These are phyloP conservation scores for Boletus chippewaensis DNA, from an alignment of 1,284 basidiomycete species.

Conservation along the genomic window DNA sequence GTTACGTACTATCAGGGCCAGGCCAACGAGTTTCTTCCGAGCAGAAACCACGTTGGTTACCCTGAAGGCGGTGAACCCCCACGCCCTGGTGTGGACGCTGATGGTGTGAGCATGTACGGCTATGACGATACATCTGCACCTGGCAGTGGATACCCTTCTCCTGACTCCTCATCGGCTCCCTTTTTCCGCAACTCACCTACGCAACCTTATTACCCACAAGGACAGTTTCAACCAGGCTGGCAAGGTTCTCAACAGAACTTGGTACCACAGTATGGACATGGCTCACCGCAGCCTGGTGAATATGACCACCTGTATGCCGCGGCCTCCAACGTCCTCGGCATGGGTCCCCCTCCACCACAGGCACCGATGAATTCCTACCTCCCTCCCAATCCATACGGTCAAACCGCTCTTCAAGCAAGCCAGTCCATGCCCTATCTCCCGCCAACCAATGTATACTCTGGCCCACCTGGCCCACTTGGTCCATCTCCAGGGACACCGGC, in stretches of 20 bases:
- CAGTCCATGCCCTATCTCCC: constrained; percentile 32
- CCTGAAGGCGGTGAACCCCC: constrained; percentile 11
- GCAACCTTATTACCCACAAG: constrained; percentile 24
- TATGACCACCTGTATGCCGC: constrained; percentile 59
- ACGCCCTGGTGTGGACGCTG: constrained; percentile 18
- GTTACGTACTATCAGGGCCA: constrained; percentile 16
- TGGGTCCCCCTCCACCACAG: constrained; percentile 53
- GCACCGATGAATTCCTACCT: constrained; percentile 21
- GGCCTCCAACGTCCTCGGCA: constrained; percentile 77
- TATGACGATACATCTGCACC: constrained; percentile 32
- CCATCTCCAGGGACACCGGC: constrained; percentile 13
- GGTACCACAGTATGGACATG: constrained; percentile 27
- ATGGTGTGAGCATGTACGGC: constrained; percentile 31
- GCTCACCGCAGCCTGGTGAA: constrained; percentile 34
- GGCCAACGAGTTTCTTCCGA: constrained; percentile 17
- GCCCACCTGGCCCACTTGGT: constrained; percentile 15
- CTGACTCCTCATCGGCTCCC: constrained; percentile 19
- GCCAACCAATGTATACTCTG: constrained; percentile 22
- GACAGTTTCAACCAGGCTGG: constrained; percentile 29
- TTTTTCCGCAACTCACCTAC: constrained; percentile 20
- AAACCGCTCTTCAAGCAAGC: constrained; percentile 23
- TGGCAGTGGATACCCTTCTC: constrained; percentile 20
- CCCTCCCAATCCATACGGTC: constrained; percentile 22
- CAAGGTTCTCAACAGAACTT: constrained; percentile 33
- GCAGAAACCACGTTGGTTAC: constrained; percentile 17